Evolutionary conservation across 2,329 filamentous ascomycete genomes (phyloP), one percentile per base, ranked within the genome.

Genomic region (Neofusicoccum sp.): DNA sequence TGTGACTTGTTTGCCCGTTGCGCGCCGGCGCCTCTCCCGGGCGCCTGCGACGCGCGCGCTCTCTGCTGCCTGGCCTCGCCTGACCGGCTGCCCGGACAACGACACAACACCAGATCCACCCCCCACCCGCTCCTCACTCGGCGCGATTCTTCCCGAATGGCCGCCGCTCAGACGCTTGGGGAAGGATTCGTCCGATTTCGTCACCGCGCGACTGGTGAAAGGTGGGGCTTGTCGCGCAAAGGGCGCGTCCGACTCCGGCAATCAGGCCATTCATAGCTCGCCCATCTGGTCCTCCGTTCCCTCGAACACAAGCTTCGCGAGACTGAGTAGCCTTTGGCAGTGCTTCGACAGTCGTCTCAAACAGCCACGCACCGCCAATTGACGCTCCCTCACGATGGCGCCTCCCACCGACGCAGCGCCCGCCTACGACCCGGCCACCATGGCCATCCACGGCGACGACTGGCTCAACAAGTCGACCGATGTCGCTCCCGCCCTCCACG

Each of bases 401-500:
- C 45, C 49, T 26, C 33, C 53, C 14, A 49, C n/a, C 44, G 24
- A 20, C 45, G n/a, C 66, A 20, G 65, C 66, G 28, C 24, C 41
- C 8, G 20, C n/a, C 34, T 75, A 85, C 53, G 81, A 85, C 4
- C 78, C 89, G 51, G 84, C 90, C 6, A 91, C 91, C 5, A 82
- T 85, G 60, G 84, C 89, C n/a, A 80, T 96, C 64, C 92, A 96
- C 73, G 90, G 89, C 64, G 92, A 96, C 70, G 88, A 96, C 77
- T 81, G 80, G 68, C 82, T 95, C 68, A 90, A 91, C 74, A 77
- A 81, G 34, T 85, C 89, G 66, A 82, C 86, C 54, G 91, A 95
- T 71, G 89, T 98, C 60, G 92, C 93, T 11, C 93, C 95, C 62
- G 86, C 93, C 3, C 82, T 98, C 70, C 93, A 98, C 73, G 86